These are phyloP conservation scores for Labyrinthula sp. DNA, from an alignment of 352 stramenopile species.

Conservation along the genomic window DNA sequence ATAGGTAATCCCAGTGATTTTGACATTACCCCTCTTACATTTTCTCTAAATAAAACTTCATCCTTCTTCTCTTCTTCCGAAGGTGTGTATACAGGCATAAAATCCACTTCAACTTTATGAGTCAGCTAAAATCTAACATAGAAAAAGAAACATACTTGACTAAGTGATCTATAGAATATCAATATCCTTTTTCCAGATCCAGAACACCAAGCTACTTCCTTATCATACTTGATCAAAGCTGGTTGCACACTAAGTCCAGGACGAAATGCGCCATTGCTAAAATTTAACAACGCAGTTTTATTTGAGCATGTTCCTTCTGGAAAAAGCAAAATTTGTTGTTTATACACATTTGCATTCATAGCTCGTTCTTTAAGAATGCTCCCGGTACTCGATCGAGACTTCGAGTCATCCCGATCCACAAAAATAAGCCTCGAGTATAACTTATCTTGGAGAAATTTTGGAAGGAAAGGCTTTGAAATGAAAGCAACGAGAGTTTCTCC, in stretches of 20 bases:
- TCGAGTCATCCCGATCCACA: slow-evolving; percentile 16
- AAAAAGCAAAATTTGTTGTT: slow-evolving; percentile 31
- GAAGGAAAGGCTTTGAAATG: slow-evolving; percentile 2
- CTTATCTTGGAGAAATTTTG: slow-evolving; percentile 10
- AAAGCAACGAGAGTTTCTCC: slow-evolving; percentile 1
- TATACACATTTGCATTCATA: background rate
- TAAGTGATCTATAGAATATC: slow-evolving; percentile 29
- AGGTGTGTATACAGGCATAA: slow-evolving; percentile 28
- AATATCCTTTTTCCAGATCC: slow-evolving; percentile 27
- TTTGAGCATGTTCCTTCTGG: slow-evolving; percentile 36
- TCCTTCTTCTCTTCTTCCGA: slow-evolving; percentile 14
- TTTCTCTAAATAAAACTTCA: slow-evolving; percentile 15
- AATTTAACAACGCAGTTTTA: slow-evolving; percentile 30
- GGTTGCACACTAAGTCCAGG: slow-evolving; percentile 31
- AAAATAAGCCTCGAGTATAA: slow-evolving; percentile 11
- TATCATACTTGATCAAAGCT: slow-evolving; percentile 26
- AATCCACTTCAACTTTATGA: slow-evolving; percentile 27
- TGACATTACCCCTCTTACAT: slow-evolving; percentile 30
- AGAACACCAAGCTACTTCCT: too few relatives aligned
- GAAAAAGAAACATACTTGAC: slow-evolving; percentile 15
- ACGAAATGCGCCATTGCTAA: slow-evolving; percentile 34
- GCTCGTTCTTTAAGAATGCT: slow-evolving; percentile 16
- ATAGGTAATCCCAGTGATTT: slow-evolving; percentile 16
- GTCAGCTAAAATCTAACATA: slow-evolving; percentile 27
- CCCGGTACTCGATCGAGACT: background rate